Evolutionary conservation across 1,284 basidiomycete species (phyloP), one percentile per base, ranked within the genome.

Genomic region (Cystobasidiaceae sp.): DNA sequence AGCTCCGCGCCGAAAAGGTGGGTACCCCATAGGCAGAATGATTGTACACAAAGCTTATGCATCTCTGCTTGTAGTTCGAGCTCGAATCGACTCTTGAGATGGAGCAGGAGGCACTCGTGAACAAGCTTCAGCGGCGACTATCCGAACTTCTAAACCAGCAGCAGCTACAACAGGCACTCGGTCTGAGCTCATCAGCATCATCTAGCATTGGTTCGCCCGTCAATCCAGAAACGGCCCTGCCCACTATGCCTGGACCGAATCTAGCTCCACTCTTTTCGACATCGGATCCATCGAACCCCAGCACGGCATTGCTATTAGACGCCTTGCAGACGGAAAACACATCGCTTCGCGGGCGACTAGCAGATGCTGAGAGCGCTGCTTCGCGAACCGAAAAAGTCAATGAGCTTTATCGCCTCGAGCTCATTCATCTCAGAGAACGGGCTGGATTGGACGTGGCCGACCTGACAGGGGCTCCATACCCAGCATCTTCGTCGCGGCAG

Each of bases 1-100:
- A 62, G 60, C 37, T 62, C 13, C 60, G 60, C 28, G 60, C 60
- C 25, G 60, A 62, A 41, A 62, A 62, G 50, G 60, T 62, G 32
- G 11, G 54, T 46, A 39, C 19, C 21, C 5, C 7, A 23, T 32
- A 2, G 8, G 30, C 27, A 33, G 17, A 13, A 11, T 11, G 50
- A 4, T 2, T 34, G 7, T 23, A 32, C 21, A 33, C 27, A 28
- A 13, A 1, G 23, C 4, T 19, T 27, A 30, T 17, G 13, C 11
- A 25, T n/a, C n/a, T n/a, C n/a, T n/a, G n/a, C n/a, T n/a, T n/a
- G n/a, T 17, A 56, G 54, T 37, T 56, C 4, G 60, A 62, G 48
- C 34, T 62, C 21, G 60, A 62, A 28, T 50, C 46, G 11, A 62
- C 60, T 28, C 28, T 62, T 6, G 60, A 62, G 34, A 62, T 62